Evolutionary conservation across 345 rosid genomes (phyloP).

Genomic region (Acer yangbiense): DNA sequence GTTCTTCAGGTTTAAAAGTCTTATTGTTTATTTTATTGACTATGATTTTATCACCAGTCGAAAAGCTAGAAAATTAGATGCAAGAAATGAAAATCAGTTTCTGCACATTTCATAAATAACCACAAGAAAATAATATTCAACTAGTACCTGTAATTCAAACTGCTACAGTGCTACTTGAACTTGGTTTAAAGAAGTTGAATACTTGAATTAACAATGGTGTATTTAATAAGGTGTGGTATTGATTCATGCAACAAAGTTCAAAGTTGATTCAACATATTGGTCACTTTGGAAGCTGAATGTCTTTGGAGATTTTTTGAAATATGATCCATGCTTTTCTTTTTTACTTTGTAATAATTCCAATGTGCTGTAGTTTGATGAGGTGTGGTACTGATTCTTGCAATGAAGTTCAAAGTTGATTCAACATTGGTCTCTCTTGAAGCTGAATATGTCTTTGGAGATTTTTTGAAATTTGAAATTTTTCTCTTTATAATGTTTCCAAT

Average conservation of each 20-base stretch:
- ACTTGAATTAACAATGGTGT: not conserved
- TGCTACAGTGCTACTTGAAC: constrained; percentile 10
- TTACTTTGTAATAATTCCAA: not conserved
- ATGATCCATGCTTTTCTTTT: not conserved
- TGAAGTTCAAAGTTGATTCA: too few relatives aligned
- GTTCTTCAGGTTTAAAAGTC: constrained; percentile 67
- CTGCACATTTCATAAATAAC: not conserved
- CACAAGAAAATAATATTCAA: not conserved
- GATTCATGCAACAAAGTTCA: not conserved
- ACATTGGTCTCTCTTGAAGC: too few relatives aligned
- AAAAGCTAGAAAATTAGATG: constrained; percentile 3
- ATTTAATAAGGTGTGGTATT: not conserved
- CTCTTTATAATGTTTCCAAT: too few relatives aligned
- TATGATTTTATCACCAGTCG: not conserved
- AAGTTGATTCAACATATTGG: not conserved
- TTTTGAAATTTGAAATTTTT: too few relatives aligned
- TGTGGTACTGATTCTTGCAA: too few relatives aligned
- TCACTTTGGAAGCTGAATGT: not conserved
- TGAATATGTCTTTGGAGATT: too few relatives aligned
- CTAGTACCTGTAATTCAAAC: not conserved
- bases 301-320: not conserved
- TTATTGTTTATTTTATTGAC: constrained; percentile 12
- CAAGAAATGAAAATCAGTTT: not conserved
- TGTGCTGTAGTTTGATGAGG: constrained; percentile 6
- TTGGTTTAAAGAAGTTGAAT: not conserved